Evolutionary conservation across 345 rosid genomes (phyloP), one percentile per base, ranked within the genome.

Genomic region (Eucalyptus paniculata): DNA sequence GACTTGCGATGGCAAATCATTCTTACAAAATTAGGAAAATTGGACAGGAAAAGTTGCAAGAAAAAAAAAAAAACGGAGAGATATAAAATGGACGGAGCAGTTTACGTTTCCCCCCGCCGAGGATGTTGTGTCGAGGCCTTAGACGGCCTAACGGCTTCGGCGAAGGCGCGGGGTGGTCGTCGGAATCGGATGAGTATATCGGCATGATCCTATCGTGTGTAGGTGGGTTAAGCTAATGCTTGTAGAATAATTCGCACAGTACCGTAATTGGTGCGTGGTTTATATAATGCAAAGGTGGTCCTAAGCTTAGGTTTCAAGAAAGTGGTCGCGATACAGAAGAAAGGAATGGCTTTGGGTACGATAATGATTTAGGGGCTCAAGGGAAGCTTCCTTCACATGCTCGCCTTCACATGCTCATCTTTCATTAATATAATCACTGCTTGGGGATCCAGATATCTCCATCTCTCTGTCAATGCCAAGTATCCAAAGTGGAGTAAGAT

Each of bases 291-390:
- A 11, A 54, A 47, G 51, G 19, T 53, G 87, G 53, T 92, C 91
- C 92, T 65, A 87, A 89, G 89, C 88, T 91, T 93, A 67, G 91
- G 89, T 87, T 86, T 83, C 87, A 91, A 93, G 93, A 90, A 94
- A 91, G 32, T 28, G 30, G 26, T 49, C 18, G 45, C 50, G 88
- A 54, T 34, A 62, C 86, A 40, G 91, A 94, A 88, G 94, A 88
- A 92, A 93, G 92, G 94, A 69, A 93, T 94, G 91, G 82, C 90
- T 92, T 94, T 91, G 88, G 80, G 91, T 88, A 92, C 88, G 44
- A 2, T 47, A 30, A 37, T 14, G 88, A 42, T 26, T 32, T 23
- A 54, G 77, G 62, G 21, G 53, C 45, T 47, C 69, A 28, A 11
- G 89, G 87, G 11, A 87, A 62, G 87, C 60, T 81, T 87, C 50